Evolutionary conservation across 257 asterid species (phyloP).

Genomic region (Pogostemon cablin): DNA sequence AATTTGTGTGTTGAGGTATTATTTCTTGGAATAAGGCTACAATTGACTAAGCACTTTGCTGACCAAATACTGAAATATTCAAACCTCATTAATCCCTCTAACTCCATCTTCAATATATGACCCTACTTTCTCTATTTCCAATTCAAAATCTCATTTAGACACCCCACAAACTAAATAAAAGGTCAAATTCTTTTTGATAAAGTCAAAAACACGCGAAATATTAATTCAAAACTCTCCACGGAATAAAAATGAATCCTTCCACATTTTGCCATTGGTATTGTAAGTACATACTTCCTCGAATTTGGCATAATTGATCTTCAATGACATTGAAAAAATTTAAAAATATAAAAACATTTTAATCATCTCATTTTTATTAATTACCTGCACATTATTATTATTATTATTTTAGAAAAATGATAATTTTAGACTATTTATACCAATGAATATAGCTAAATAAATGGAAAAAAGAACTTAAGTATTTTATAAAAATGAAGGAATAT

Average conservation of each 20-base stretch:
- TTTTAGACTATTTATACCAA: too few species aligned
- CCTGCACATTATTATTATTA: too few species aligned
- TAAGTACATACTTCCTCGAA: too few species aligned
- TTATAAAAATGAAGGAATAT: too few species aligned
- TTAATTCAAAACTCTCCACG: not conserved
- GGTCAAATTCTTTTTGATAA: constrained; percentile 19
- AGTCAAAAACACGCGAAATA: not conserved
- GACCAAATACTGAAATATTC: constrained; percentile 11
- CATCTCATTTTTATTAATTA: too few species aligned
- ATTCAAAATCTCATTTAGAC: constrained; percentile 19
- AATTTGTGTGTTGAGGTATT: not conserved
- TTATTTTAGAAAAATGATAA: too few species aligned
- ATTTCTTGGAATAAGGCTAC: not conserved
- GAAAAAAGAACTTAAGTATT: too few species aligned
- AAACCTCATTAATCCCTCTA: constrained; percentile 23
- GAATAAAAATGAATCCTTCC: not conserved
- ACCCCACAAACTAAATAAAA: not conserved
- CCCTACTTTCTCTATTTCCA: constrained; percentile 20
- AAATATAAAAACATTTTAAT: too few species aligned
- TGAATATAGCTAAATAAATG: too few species aligned
- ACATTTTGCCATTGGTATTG: too few species aligned
- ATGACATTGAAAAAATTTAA: too few species aligned
- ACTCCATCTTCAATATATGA: constrained; percentile 22
- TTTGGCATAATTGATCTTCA: too few species aligned
- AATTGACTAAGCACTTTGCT: not conserved